Evolutionary conservation across 805 yeast species (phyloP), one percentile per base, ranked within the genome.

Genomic region (Ogataea wickerhamii): DNA sequence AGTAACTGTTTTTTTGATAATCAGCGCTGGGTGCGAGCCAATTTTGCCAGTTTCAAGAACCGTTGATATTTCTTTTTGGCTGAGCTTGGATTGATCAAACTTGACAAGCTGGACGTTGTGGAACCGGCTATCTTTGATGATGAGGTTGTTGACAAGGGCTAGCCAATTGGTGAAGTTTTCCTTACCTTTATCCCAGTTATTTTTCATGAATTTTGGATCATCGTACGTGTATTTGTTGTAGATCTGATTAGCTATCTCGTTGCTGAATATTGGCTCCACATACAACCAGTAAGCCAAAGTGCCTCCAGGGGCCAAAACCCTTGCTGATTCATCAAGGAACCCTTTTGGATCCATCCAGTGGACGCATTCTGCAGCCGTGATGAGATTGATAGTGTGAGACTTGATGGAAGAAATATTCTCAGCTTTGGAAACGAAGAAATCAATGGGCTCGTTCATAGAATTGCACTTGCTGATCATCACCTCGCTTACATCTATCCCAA

Each of bases 261-360:
- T 63, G 4, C 60, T 70, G 64, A 47, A 73, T 1, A 74, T 66
- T 0, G 85, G 82, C 48, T 86, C 93, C 25, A 71, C 72, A 53
- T 87, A 87, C 13, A 84, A 76, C 88, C 89, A 86, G 44, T 75
- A 73, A 0, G 88, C 85, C 32, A 87, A 53, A 0, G 88, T 80
- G 2, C 93, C 95, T 18, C 39, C 34, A 5, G 75, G 70, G 36
- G 71, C 73, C 42, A 87, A 64, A 11, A 77, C 63, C 4, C 75
- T 51, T 16, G 64, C 60, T 2, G 74, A 67, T 42, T 74, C 77
- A 4, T 58, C 50, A 2, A 51, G 16, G 36, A 51, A 51, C 16
- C 33, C 28, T 3, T 16, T 18, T 4, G 75, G 80, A 39, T 81
- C 70, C 47, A 85, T 73, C 94, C 95, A 87, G 59, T 87, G 95